Evolutionary conservation across 106 monocot genomes (phyloP).

Genomic region (Alisma plantagoaquatica): DNA sequence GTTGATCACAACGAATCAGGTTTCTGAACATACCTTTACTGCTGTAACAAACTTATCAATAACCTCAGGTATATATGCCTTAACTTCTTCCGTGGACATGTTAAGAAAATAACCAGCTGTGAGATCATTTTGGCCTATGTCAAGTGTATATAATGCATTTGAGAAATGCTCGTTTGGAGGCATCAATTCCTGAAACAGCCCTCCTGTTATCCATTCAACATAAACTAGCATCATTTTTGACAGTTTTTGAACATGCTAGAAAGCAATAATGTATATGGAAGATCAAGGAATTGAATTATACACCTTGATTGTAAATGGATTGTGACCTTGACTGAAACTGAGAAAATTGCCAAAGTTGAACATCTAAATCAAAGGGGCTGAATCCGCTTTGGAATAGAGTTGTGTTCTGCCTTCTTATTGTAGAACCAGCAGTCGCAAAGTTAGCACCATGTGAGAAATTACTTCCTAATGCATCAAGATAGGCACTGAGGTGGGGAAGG

Average conservation of each 20-base stretch:
- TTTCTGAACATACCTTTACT: constrained; percentile 18
- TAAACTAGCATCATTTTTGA: neutral
- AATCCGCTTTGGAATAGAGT: constrained; percentile 49
- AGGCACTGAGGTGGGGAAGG: constrained; percentile 43
- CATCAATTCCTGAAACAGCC: constrained; percentile 18
- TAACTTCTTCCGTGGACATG: constrained; percentile 23
- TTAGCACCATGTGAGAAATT: no score
- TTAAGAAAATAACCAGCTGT: constrained; percentile 21
- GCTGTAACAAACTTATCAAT: constrained; percentile 11
- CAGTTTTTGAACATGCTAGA: neutral
- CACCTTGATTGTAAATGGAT: neutral
- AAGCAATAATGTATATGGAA: neutral
- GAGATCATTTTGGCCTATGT: constrained; percentile 36
- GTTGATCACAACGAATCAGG: neutral
- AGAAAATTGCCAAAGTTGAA: constrained; percentile 45
- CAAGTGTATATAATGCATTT: constrained; percentile 20
- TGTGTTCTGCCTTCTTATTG: no score
- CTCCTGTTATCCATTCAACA: constrained; percentile 7
- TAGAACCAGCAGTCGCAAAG: no score
- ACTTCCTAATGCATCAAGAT: constrained; percentile 43
- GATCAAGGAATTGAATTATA: neutral
- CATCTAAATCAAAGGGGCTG: constrained; percentile 61
- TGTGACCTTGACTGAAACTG: constrained; percentile 48
- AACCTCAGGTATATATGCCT: constrained; percentile 17
- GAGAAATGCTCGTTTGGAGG: constrained; percentile 21